Evolutionary conservation across 176 grass and related monocot species (phyloP), one percentile per base, ranked within the genome.

Genomic region (Bolboschoenus planiculmis): DNA sequence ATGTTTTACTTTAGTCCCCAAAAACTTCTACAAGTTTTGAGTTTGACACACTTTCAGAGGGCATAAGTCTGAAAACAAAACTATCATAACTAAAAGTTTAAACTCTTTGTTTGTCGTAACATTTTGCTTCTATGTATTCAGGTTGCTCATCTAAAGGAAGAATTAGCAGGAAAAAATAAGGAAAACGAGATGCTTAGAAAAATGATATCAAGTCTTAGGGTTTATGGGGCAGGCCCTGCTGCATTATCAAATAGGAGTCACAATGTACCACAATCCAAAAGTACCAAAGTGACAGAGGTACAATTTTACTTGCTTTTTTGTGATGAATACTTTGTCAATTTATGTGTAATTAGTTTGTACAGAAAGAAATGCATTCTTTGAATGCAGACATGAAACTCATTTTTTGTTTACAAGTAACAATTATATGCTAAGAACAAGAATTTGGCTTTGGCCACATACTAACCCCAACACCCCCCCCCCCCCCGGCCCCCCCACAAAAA

Each of bases 121-220:
- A 62, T 82, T 63, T 50, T 30, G 13, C 42, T 82, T 82, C 14
- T 30, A 46, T 30, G 2, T 65, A 30, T 62, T 30, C 54, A 82
- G 79, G 37, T 65, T 65, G 33, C 24, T 65, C 20, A 47, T 82
- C 23, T 82, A 16, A 82, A 82, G 79, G 79, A 65, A 82, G 24
- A 65, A 33, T 47, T 82, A 65, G 37, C 58, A 10, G 42, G 39
- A 47, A 64, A 64, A 82, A 55, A 47, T 62, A 82, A 82, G 42
- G 79, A 82, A 82, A 82, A 82, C 10, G 79, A 82, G 42, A 43
- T 82, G 13, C 59, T 82, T 62, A 82, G 14, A 48, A 46, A 23
- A 26, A 64, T 82, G 36, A 64, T 62, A 42, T 18, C 79, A 42
- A 64, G 20, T 82, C 56, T 62, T 26, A 82, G 26, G 57, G 56